phyloP scores from a whole-genome alignment of 1,284 basidiomycete species.

The Wolfiporia cocos region DNA sequence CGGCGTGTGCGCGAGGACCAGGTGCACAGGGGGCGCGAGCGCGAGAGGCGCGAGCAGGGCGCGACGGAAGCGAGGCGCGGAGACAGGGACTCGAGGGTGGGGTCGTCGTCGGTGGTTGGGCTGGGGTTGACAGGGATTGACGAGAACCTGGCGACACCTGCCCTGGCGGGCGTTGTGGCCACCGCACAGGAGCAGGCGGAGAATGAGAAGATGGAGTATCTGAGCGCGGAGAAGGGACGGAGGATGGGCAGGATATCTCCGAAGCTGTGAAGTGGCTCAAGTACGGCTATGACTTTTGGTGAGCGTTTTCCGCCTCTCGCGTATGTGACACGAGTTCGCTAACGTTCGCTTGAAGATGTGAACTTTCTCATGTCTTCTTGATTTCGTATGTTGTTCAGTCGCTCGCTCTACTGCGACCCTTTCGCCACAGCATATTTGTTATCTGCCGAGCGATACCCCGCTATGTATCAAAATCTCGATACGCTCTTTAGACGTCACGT shows the following conservation, averaged over 20 bases:
- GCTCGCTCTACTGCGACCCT: too few relatives aligned
- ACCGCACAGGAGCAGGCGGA: constrained; percentile 17
- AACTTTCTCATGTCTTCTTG: too few relatives aligned
- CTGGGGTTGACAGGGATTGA: constrained; percentile 17
- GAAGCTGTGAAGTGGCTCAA: constrained; percentile 19
- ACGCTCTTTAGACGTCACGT: too few relatives aligned
- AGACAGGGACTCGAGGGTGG: constrained; percentile 7
- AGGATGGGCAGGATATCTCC: constrained; percentile 13
- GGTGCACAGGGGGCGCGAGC: constrained; percentile 6
- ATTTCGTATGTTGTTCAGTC: too few relatives aligned
- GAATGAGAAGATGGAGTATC: constrained; percentile 17
- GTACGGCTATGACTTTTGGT: too few relatives aligned
- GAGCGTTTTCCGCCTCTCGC: too few relatives aligned
- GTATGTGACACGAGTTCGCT: too few relatives aligned
- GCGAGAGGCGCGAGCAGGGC: constrained; percentile 9
- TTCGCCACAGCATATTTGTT: too few relatives aligned
- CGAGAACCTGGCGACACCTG: constrained; percentile 8
- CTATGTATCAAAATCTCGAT: too few relatives aligned
- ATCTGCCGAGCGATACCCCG: too few relatives aligned
- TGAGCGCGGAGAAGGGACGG: constrained; percentile 12
- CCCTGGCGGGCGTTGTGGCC: constrained; percentile 11
- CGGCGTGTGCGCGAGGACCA: constrained; percentile 17
- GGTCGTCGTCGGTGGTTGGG: constrained; percentile 16
- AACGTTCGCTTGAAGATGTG: too few relatives aligned
- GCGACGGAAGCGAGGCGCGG: constrained; percentile 9